Evolutionary conservation across 352 stramenopile genomes (phyloP).

Genomic region (Globisporangium nodosum): DNA sequence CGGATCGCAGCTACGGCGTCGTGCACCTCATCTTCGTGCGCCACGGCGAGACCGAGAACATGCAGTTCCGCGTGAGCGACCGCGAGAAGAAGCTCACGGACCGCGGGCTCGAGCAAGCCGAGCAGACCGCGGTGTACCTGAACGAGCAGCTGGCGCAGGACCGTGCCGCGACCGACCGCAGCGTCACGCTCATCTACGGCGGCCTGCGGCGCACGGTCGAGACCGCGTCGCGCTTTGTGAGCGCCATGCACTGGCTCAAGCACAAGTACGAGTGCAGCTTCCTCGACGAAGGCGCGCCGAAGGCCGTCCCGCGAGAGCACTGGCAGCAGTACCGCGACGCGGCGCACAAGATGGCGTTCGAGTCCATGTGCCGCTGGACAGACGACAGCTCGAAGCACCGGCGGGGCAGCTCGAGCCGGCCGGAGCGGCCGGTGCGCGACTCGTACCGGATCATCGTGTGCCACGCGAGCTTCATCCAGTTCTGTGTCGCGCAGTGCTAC

Average conservation of each 20-base stretch:
- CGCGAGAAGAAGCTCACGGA: slow-evolving; percentile 67
- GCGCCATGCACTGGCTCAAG: slow-evolving; percentile 61
- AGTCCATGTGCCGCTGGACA: slow-evolving; percentile 61
- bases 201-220: slow-evolving; percentile 61
- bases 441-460: slow-evolving; percentile 71
- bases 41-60: slow-evolving; percentile 77
- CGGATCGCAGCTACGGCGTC: slow-evolving; percentile 22
- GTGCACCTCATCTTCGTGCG: slow-evolving; percentile 69
- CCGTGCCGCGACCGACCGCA: slow-evolving; percentile 15
- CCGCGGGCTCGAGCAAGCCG: slow-evolving; percentile 49
- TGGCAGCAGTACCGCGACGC: slow-evolving; percentile 68
- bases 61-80: slow-evolving; percentile 75
- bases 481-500: slow-evolving; percentile 61
- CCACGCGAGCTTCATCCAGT: slow-evolving; percentile 78
- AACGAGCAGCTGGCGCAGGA: slow-evolving; percentile 34
- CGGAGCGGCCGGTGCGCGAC: slow-evolving; percentile 14
- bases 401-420: slow-evolving; percentile 5
- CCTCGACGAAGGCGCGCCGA: slow-evolving; percentile 67
- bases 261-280: slow-evolving; percentile 61
- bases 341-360: slow-evolving; percentile 74
- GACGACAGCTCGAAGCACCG: slow-evolving; percentile 17
- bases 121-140: slow-evolving; percentile 44
- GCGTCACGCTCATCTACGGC: slow-evolving; percentile 66
- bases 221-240: slow-evolving; percentile 50
- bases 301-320: slow-evolving; percentile 39